A percentile compares a stretch with the other conserved stretches of the same genome.
These are phyloP conservation scores for Yamadazyma diddensiae DNA, from an alignment of 1,139 yeast genomes.

Conservation along the genomic window DNA sequence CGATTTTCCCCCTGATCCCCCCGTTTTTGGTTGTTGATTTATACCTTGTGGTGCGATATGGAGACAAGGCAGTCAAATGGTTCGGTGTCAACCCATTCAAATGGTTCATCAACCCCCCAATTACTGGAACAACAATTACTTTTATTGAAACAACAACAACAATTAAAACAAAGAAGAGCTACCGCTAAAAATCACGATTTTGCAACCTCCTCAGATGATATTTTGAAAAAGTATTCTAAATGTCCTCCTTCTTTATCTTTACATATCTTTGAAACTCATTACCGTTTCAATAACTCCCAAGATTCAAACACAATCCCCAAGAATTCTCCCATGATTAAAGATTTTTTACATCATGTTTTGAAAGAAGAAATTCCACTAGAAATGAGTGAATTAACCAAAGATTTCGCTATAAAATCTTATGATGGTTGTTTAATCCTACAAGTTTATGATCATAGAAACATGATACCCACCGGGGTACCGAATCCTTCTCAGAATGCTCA, in stretches of 20 bases:
- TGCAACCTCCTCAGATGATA: conserved; percentile 68
- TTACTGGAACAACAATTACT: conserved; percentile 8
- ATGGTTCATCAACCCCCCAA: conserved; percentile 4
- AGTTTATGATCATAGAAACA: conserved; percentile 68
- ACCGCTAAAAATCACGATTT: conserved; percentile 46
- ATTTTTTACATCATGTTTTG: conserved; percentile 75
- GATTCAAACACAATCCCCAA: conserved; percentile 82
- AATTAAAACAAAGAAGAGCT: conserved; percentile 31
- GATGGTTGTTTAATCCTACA: conserved; percentile 88
- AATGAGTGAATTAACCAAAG: conserved; percentile 83
- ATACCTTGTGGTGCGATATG: no score
- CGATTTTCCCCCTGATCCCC: no score
- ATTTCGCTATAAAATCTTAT: conserved; percentile 76
- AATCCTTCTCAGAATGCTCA: conserved; percentile 1
- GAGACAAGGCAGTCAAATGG: no score
- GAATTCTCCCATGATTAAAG: conserved; percentile 73
- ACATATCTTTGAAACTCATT: conserved; percentile 89
- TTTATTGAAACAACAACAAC: conserved; percentile 36
- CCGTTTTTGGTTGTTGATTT: no score
- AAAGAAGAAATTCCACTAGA: conserved; percentile 85
- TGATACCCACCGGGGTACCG: conserved; percentile 17
- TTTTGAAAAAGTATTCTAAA: conserved; percentile 74
- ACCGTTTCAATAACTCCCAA: conserved; percentile 64
- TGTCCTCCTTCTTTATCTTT: conserved; percentile 82
- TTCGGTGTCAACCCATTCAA: neutral